Conservation (phyloP, 2,329 filamentous ascomycete genomes). For the Phyllosticta paracitricarpa region DNA sequence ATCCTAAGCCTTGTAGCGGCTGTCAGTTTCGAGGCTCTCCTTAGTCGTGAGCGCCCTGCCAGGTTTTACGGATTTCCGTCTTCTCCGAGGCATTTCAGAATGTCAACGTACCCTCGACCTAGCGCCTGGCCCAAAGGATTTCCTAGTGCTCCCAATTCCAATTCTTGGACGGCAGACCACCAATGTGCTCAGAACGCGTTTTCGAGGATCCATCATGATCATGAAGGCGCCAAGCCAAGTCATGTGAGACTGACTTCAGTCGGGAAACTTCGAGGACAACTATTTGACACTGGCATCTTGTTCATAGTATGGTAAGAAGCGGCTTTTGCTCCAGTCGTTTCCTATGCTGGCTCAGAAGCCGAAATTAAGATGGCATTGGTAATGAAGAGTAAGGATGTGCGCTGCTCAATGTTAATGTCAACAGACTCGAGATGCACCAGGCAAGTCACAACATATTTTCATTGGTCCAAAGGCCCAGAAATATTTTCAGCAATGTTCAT, state of each 20-base stretch:
- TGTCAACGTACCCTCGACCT: neutral
- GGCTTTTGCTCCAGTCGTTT: neutral
- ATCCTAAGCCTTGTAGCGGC: neutral
- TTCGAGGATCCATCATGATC: no score
- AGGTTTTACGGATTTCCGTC: neutral
- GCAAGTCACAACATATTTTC: neutral
- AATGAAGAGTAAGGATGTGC: neutral
- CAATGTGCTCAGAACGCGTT: neutral
- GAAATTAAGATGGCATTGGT: neutral
- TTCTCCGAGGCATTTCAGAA: neutral
- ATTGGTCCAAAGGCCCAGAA: neutral
- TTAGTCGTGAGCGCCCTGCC: neutral
- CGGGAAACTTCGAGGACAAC: no score
- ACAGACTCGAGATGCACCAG: neutral
- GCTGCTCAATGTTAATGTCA: neutral
- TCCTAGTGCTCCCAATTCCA: neutral
- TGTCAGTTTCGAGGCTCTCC: neutral
- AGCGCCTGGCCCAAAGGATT: neutral
- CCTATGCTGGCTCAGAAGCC: neutral
- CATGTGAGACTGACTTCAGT: no score
- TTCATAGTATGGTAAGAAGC: neutral
- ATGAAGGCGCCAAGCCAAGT: no score
- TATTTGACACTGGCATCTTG: no score
- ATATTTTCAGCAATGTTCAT: neutral
- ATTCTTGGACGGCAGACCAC: neutral